A percentile compares a stretch with the other conserved stretches of the same genome.
phyloP scores from a whole-genome alignment of 2,329 filamentous ascomycete genomes.

The Hypoxylon sp. region DNA sequence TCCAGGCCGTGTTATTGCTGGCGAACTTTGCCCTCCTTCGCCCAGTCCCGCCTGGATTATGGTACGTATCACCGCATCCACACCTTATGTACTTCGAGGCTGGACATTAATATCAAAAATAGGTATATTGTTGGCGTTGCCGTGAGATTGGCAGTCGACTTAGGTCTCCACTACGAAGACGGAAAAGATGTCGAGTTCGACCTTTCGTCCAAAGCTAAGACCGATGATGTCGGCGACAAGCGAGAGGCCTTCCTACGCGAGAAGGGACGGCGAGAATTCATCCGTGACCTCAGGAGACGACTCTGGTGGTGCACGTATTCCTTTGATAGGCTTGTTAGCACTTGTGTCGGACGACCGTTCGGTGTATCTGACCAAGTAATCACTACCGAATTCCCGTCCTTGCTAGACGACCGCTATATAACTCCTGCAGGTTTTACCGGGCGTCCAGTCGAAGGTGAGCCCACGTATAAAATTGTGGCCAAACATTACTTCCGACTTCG shows the following conservation, averaged over 20 bases:
- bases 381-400: slow-evolving; percentile 92
- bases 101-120: slow-evolving; percentile 33
- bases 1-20: slow-evolving; percentile 92
- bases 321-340: slow-evolving; percentile 93
- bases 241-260: slow-evolving; percentile 63
- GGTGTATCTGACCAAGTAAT: slow-evolving; percentile 97
- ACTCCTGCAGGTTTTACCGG: slow-evolving; percentile 81
- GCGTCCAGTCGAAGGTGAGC: slow-evolving; percentile 70
- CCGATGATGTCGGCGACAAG: slow-evolving; percentile 54
- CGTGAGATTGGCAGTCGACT: slow-evolving; percentile 88
- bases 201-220: slow-evolving; percentile 62
- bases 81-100: not conserved
- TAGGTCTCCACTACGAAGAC: slow-evolving; percentile 94
- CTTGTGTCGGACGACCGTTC: slow-evolving; percentile 92
- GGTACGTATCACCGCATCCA: slow-evolving; percentile 64
- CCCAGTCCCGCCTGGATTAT: slow-evolving; percentile 92
- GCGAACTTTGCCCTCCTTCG: slow-evolving; percentile 92
- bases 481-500: slow-evolving; percentile 94
- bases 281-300: slow-evolving; percentile 86
- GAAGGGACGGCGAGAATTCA: slow-evolving; percentile 81
- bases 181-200: slow-evolving; percentile 75
- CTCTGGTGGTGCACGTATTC: slow-evolving; percentile 99
- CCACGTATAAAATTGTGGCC: slow-evolving; percentile 91
- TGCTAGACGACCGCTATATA: slow-evolving; percentile 90
- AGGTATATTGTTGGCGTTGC: slow-evolving; percentile 95